Evolutionary conservation across 805 yeast genomes (phyloP).

Genomic region (Zygosaccharomyces kombuchaensis): DNA sequence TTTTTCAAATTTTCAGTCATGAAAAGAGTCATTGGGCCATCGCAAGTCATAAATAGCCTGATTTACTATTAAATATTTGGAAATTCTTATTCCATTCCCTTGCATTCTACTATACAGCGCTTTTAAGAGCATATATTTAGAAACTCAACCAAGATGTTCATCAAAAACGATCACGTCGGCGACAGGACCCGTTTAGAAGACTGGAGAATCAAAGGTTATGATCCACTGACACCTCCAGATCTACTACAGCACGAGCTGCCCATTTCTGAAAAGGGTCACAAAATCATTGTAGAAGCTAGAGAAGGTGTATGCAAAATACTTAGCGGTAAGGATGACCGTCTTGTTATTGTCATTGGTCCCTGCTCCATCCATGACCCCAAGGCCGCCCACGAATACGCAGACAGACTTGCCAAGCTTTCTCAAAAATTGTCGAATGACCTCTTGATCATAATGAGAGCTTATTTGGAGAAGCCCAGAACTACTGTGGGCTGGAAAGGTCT

Average conservation of each 20-base stretch:
- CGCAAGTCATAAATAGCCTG: not conserved
- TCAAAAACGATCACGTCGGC: conserved; percentile 77
- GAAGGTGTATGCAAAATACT: conserved; percentile 67
- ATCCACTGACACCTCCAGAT: conserved; percentile 94
- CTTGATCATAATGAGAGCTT: conserved; percentile 92
- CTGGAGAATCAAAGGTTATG: conserved; percentile 82
- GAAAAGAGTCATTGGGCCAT: conserved; percentile 1
- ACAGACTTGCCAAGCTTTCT: conserved; percentile 52
- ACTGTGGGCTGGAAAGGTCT: conserved; percentile 99
- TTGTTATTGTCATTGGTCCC: conserved; percentile 90
- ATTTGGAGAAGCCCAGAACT: conserved; percentile 96
- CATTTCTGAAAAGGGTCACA: conserved; percentile 53
- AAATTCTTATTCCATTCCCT: not conserved
- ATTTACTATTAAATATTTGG: not conserved
- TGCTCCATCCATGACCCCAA: conserved; percentile 94
- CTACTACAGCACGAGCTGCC: conserved; percentile 83
- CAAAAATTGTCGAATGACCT: conserved; percentile 69
- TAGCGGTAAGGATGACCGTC: conserved; percentile 79
- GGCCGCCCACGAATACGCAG: conserved; percentile 88
- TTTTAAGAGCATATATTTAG: not conserved
- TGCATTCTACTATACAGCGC: not conserved
- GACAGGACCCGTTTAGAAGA: conserved; percentile 75
- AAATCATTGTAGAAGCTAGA: conserved; percentile 71
- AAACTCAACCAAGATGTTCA: conserved; percentile 53
- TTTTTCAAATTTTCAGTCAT: conserved; percentile 3